Conservation (phyloP, 495 filamentous ascomycete genomes). For the Thermothielavioides terrestris region DNA sequence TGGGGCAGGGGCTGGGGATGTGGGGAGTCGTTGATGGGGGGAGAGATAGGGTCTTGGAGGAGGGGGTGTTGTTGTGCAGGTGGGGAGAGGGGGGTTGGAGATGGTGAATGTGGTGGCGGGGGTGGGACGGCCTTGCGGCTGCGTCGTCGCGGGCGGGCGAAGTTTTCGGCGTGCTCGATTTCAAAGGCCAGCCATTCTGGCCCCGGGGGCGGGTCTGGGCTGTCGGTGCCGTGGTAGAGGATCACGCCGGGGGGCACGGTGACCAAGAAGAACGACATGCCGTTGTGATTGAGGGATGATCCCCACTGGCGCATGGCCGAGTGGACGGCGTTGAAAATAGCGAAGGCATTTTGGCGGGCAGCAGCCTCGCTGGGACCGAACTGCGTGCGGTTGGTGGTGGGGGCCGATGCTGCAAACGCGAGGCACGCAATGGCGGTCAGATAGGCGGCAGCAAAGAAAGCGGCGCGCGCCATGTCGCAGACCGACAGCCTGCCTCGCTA, state of each 20-base stretch:
- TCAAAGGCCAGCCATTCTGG: conserved; percentile 66
- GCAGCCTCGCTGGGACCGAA: conserved; percentile 21
- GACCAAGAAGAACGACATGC: conserved; percentile 55
- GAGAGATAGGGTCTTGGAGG: background rate
- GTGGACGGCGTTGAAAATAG: conserved; percentile 60
- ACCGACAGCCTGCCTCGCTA: no score
- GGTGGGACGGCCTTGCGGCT: background rate
- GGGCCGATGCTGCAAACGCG: background rate
- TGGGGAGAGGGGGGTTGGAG: background rate
- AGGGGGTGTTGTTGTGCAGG: background rate
- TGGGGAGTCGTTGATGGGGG: background rate
- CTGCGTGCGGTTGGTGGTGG: background rate
- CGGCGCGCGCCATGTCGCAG: background rate
- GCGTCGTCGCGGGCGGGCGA: conserved; percentile 29
- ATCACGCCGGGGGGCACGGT: conserved; percentile 48
- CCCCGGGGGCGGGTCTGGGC: conserved; percentile 31
- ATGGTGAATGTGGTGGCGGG: background rate
- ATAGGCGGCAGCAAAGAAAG: background rate
- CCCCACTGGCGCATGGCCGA: conserved; percentile 58
- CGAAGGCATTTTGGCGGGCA: conserved; percentile 43
- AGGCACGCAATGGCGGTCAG: background rate
- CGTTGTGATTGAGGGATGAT: conserved; percentile 60
- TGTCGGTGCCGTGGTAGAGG: conserved; percentile 53
- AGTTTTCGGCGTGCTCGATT: conserved; percentile 56
- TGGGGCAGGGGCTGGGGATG: background rate